Base-by-base conservation (phyloP, 257 asterid species). In the Craterostigma plantagineum region DNA sequence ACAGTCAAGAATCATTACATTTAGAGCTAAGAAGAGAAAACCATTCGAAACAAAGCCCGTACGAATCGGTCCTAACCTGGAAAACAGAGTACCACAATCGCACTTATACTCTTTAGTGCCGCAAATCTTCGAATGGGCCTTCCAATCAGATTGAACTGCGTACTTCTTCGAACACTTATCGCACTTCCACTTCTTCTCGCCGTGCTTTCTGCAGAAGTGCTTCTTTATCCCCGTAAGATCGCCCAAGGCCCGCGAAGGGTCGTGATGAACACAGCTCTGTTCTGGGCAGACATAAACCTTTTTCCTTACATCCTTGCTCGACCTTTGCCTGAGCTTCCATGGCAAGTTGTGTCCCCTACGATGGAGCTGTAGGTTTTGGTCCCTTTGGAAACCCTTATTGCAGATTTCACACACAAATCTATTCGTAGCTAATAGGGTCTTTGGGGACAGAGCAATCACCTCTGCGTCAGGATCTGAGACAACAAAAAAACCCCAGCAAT, bases 381-480 rank as follows among this genome's bases (percentile, higher is more conserved):
- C 92, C 48, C 92, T 65, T 46, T 79, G 87, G 55, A 79, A 79
- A 52, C 92, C 92, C 48, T 78, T 75, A 18, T 57, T 74, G 68
- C 91, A 77, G 43, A 77, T 73, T 59, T 77, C 92, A 49, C 91
- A 77, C 18, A 78, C 79, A 50, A 78, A 78, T 64, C 92, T 61
- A 54, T 71, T 78, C 23, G 86, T 78, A 4, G 92, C 92, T 51
- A 79, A 10, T 33, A 79, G 48, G 16, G 75, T 58, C 53, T 56
- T 72, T 8, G 92, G 92, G 10, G 92, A 79, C 30, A 79, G 41
- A 53, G 77, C 75, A 49, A 79, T 69, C 55, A 79, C 92, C 72
- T 79, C 92, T 8, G 92, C 87, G 47, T 72, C 73, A 55, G 92
- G 92, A 75, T 79, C 92, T 79, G 65, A 43, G n/a, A n/a, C n/a